These are phyloP conservation scores for Mrakia gelida DNA, from an alignment of 768 basidiomycete species.

Conservation along the genomic window DNA sequence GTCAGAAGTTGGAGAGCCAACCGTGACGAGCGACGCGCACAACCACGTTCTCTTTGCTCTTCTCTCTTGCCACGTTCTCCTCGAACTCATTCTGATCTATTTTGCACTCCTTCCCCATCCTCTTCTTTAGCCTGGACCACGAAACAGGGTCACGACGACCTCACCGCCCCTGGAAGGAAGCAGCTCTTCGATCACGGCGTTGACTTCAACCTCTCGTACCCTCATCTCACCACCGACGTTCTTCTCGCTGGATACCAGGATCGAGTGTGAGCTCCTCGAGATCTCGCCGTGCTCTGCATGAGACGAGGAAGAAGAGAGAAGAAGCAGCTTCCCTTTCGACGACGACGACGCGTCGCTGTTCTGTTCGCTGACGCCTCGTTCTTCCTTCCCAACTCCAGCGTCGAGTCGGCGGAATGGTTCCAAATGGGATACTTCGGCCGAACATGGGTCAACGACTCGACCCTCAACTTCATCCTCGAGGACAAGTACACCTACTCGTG, in stretches of 20 bases:
- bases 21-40: too few relatives aligned
- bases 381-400: conserved; percentile 34
- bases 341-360: background rate
- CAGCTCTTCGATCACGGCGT: conserved; percentile 50
- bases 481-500: conserved; percentile 32
- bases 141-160: conserved; percentile 44
- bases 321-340: too few relatives aligned
- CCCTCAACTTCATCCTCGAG: conserved; percentile 44
- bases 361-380: conserved; percentile 35
- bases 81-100: too few relatives aligned
- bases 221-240: conserved; percentile 37
- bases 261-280: conserved; percentile 37
- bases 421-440: conserved; percentile 48
- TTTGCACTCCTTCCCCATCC: background rate
- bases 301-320: too few relatives aligned
- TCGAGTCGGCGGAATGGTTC: conserved; percentile 51
- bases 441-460: conserved; percentile 39
- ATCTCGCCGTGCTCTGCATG: background rate
- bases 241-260: conserved; percentile 45
- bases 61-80: background rate
- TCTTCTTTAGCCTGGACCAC: conserved; percentile 34
- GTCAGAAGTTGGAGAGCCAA: background rate
- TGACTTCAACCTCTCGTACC: conserved; percentile 44
- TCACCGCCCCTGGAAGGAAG: conserved; percentile 47
- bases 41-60: too few relatives aligned